phyloP scores from a whole-genome alignment of 306 rosid species.

The Sechiopsis laciniata region DNA sequence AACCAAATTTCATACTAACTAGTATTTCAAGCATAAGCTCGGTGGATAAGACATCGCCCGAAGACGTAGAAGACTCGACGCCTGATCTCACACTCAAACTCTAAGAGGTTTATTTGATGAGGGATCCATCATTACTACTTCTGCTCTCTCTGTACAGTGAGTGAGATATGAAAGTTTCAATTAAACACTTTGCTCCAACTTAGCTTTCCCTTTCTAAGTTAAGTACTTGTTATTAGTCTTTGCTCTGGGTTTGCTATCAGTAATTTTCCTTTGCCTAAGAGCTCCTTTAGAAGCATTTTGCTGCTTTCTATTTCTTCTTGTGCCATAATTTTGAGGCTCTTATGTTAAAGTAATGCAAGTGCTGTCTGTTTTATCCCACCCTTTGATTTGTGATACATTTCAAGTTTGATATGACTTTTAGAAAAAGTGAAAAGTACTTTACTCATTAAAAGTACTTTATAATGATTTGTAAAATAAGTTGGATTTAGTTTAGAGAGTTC shows the following conservation, averaged over 20 bases:
- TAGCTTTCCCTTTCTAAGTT: not conserved
- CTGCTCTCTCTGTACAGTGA: slow-evolving; percentile 42
- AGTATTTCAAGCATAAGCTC: slow-evolving; percentile 49
- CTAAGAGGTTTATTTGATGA: slow-evolving; percentile 27
- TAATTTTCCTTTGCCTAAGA: not conserved
- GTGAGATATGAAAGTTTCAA: slow-evolving; percentile 30
- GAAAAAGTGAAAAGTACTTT: no score
- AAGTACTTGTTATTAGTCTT: slow-evolving; percentile 4
- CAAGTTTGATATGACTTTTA: no score
- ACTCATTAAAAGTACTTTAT: no score
- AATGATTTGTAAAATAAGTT: no score
- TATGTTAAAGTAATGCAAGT: slow-evolving; percentile 11
- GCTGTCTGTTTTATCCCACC: not conserved
- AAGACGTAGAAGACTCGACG: slow-evolving; percentile 41
- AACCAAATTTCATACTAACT: slow-evolving; percentile 39
- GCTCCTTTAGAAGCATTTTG: slow-evolving; percentile 3
- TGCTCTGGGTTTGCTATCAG: not conserved
- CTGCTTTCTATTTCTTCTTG: not conserved
- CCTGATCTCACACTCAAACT: slow-evolving; percentile 87
- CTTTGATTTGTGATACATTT: no score
- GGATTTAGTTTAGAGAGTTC: no score
- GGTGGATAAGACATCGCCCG: slow-evolving; percentile 40
- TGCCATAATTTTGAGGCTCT: slow-evolving; percentile 11
- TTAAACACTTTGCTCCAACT: slow-evolving; percentile 8
- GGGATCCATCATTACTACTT: slow-evolving; percentile 22